Evolutionary conservation across 306 rosid species (phyloP), one percentile per base, ranked within the genome.

Genomic region (Cucumis melo): DNA sequence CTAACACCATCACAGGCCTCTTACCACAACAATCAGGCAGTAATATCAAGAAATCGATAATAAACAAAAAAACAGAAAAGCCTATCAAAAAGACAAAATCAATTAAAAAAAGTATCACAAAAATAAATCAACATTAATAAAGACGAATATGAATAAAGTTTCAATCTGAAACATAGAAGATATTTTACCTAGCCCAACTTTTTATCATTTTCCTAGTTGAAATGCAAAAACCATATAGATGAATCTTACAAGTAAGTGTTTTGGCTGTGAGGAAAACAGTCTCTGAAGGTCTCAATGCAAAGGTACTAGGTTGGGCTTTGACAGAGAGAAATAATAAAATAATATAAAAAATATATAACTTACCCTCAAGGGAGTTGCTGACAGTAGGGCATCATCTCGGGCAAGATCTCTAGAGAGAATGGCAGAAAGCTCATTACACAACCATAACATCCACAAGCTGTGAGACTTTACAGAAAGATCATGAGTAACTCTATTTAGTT

Each of bases 391-490:
- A 78, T 94, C 93, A 53, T 94, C 98, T 48, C 82, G 91, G 77
- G 80, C 75, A 77, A 94, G 96, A 81, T 89, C 93, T 59, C 20
- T 86, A 39, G 89, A 84, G 78, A 94, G 85, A 78, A 81, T 84
- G 54, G 78, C 82, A 36, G 92, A 88, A 73, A 92, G 96, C 84
- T 92, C 98, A 67, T 92, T 85, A 13, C 92, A 89, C 73, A 92
- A 77, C 97, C 98, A 92, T 63, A 83, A 82, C 85, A 92, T 94
- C 99, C 99, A 94, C 81, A 94, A 82, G 83, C 83, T 81, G 79
- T 92, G 87, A 38, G 99, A 92, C 87, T 90, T 89, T 55, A 94
- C 83, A 76, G 90, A 88, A 81, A 94, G 99, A 82, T 94, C 93
- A 58, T 83, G 91, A 67, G 88, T 87, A 68, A 84, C 76, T 61